Conservation (phyloP, 2,329 filamentous ascomycete genomes). For the Verticillium klebahnii region DNA sequence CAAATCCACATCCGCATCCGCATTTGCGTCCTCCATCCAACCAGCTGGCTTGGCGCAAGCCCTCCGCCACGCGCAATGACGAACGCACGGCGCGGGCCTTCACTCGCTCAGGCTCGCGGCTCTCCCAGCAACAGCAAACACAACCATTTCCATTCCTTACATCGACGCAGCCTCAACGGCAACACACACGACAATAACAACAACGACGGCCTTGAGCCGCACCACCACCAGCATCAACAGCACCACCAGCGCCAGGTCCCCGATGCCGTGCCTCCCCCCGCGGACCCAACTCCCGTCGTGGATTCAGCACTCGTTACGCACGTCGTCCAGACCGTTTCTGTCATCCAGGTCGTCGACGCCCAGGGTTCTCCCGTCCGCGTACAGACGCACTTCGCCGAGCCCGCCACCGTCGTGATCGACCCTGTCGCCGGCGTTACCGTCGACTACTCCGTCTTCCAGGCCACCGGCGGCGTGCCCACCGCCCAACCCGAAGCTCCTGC, state of each 20-base stretch:
- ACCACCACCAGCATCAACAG: constrained; percentile 18
- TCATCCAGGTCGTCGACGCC: constrained; percentile 48
- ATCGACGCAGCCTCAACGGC: constrained; percentile 17
- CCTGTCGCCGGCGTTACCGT: constrained; percentile 30
- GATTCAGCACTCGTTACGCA: constrained; percentile 30
- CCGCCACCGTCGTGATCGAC: constrained; percentile 32
- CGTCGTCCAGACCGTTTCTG: constrained; percentile 50
- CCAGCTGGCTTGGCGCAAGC: constrained; percentile 7
- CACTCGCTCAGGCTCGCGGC: constrained; percentile 43
- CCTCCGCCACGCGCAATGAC: constrained; percentile 38
- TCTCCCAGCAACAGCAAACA: constrained; percentile 20
- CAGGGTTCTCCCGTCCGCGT: constrained; percentile 38
- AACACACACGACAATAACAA: constrained; percentile 19
- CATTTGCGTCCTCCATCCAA: background rate
- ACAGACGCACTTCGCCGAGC: constrained; percentile 34
- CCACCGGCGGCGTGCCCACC: constrained; percentile 1
- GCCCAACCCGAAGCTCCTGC: constrained; percentile 5
- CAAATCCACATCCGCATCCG: background rate
- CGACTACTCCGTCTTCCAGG: constrained; percentile 7
- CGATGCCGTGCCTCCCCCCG: background rate
- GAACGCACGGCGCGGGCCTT: constrained; percentile 39
- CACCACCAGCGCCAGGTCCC: constrained; percentile 20
- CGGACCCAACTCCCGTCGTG: constrained; percentile 11
- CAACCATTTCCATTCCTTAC: constrained; percentile 24
- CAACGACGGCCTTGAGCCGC: constrained; percentile 15